These are phyloP conservation scores for Mortierella sp. DNA, from an alignment of 371 early-diverging fungal species.

Conservation along the genomic window DNA sequence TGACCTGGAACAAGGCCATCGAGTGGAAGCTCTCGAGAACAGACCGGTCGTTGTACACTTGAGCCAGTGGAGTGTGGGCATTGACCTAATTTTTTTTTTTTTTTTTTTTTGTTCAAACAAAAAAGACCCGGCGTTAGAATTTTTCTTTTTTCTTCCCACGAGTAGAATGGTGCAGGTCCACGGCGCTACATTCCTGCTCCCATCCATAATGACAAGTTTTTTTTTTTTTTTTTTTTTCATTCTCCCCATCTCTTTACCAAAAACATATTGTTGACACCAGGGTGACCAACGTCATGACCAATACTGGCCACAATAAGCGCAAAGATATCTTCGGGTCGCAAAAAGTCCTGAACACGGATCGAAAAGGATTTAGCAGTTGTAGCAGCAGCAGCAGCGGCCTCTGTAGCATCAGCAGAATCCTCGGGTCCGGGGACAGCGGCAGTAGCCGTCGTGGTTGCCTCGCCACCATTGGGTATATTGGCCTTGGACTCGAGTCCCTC, in stretches of 20 bases:
- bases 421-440: neutral
- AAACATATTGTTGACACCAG: constrained; percentile 86
- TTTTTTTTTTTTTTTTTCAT: too few relatives aligned
- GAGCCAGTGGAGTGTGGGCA: constrained; percentile 83
- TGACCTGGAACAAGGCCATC: constrained; percentile 84
- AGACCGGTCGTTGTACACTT: constrained; percentile 92
- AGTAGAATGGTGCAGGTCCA: neutral
- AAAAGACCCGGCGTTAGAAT: neutral
- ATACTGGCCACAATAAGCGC: constrained; percentile 81
- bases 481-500: constrained; percentile 14
- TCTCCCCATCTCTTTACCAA: too few relatives aligned
- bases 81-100: constrained; percentile 62
- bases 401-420: too few relatives aligned
- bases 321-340: constrained; percentile 75
- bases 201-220: neutral
- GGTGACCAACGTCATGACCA: constrained; percentile 90
- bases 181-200: neutral
- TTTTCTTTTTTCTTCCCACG: neutral
- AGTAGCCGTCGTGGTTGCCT: too few relatives aligned
- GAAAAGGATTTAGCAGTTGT: too few relatives aligned
- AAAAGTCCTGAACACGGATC: constrained; percentile 61
- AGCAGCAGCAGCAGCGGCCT: too few relatives aligned
- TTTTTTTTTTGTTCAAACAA: constrained; percentile 17
- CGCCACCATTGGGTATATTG: constrained; percentile 24
- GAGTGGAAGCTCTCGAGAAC: constrained; percentile 96